Percentiles rank a stretch among this genome's conserved stretches.
These are phyloP conservation scores for Bifiguratus adelaidae DNA, from an alignment of 192 early-diverging fungal genomes.

Conservation along the genomic window DNA sequence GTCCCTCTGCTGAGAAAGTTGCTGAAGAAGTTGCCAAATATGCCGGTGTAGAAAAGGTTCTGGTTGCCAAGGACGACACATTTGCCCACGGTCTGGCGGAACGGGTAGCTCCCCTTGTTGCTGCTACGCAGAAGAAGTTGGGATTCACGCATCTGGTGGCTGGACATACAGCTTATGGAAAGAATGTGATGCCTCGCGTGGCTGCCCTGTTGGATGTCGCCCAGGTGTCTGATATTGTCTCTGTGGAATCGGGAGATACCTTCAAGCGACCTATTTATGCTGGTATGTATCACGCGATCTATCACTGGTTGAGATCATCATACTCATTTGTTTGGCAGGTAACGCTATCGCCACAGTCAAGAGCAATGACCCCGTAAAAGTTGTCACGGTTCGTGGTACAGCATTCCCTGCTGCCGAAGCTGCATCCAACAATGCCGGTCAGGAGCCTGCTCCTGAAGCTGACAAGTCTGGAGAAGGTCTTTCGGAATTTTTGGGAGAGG, in stretches of 20 bases:
- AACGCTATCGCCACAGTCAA: conserved; percentile 96
- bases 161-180: conserved; percentile 80
- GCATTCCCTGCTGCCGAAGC: conserved; percentile 70
- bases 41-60: conserved; percentile 68
- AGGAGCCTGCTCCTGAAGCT: conserved; percentile 59
- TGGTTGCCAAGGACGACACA: conserved; percentile 70
- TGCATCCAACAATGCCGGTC: conserved; percentile 40
- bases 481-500: conserved; percentile 82
- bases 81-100: conserved; percentile 79
- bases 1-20: conserved; percentile 51
- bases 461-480: conserved; percentile 27
- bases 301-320: neutral
- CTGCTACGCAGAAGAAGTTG: conserved; percentile 54
- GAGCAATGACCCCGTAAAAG: conserved; percentile 75
- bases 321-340: conserved; percentile 25
- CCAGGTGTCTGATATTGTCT: conserved; percentile 83
- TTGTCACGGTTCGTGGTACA: conserved; percentile 84
- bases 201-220: conserved; percentile 87
- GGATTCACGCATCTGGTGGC: conserved; percentile 80
- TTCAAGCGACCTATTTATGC: conserved; percentile 97
- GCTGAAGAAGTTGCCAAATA: conserved; percentile 53
- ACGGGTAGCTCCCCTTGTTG: conserved; percentile 63
- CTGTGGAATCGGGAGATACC: conserved; percentile 66
- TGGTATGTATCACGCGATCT: conserved; percentile 34
- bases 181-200: conserved; percentile 91